Base-by-base conservation (phyloP, 1,284 basidiomycete genomes). In the Moniliella sp. region DNA sequence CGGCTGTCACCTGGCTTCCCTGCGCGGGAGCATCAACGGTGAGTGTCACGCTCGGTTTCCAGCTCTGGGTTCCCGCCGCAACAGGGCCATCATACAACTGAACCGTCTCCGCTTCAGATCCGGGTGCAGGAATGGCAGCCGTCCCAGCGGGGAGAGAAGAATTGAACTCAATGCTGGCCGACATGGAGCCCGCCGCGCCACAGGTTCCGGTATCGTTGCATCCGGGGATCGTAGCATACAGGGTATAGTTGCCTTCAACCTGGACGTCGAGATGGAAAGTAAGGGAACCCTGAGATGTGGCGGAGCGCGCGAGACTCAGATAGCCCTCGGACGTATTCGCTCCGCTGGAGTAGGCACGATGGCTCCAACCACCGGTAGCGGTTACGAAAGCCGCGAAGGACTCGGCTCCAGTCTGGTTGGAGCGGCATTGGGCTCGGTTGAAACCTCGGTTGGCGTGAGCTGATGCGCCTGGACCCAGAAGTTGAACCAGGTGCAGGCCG, bases 241-340 rank as follows among this genome's bases (percentile, higher is more conserved):
- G 68, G 29, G 78, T 70, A 61, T 97, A 97, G 40, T 72, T 65
- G 23, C 83, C 91, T 1, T 78, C 71, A 12, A 78, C 75, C 0
- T 79, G 79, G 14, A 94, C 76, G 51, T 81, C 83, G 0, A 86
- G 81, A 61, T 73, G 70, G 74, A 82, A 93, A 23, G 21, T 7
- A n/a, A 23, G 8, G 8, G 21, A 83, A n/a, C n/a, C n/a, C n/a
- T n/a, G n/a, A n/a, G n/a, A n/a, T n/a, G n/a, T n/a, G n/a, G n/a
- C n/a, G n/a, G n/a, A n/a, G n/a, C n/a, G 71, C 0, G 66, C 65
- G 9, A 82, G 69, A 16, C 75, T 69, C 13, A 86, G 69, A 30
- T 86, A 75, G 1, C 69, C 67, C 44, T 81, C 74, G 0, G 67
- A 68, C 4, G 83, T 91, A 11, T 74, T 83, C 2, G 84, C 65